Base-by-base conservation (phyloP, 805 yeast species). In the Spathaspora girioi region DNA sequence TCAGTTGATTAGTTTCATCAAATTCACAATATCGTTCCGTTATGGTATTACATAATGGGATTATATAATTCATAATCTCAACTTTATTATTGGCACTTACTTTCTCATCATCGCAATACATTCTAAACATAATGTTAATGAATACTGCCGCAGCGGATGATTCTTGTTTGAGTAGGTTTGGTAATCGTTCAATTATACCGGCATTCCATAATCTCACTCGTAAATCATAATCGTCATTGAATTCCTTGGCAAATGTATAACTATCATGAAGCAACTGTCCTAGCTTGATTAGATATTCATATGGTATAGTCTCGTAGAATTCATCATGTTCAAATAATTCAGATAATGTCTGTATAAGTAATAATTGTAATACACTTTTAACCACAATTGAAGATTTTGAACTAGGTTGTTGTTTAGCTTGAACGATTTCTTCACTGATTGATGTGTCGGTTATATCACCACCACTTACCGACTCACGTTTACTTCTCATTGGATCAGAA, bases 81-180 rank as follows among this genome's bases (percentile, higher is more conserved):
- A 70, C 67, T 59, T 83, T 80, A 52, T 78, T 74, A 53, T 71
- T 76, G 42, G 60, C 65, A 29, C 71, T 70, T 4, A 79, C 75
- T 63, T 82, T 82, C 26, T 73, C 77, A 14, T 76, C 75, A 62
- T 86, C 90, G 54, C 87, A 81, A 66, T 89, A 91, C 62, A 93
- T 72, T 60, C 87, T 79, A 76, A 93, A 89, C 75, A 89, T 76
- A 45, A 92, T 79, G 59, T 86, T 84, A 56, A 93, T 83, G 65
- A 84, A 87, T 1, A 91, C 96, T 1, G 96, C 93, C 1, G 96
- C 86, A 0, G 97, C 83, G 35, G 90, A 82, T 0, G 96, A 84
- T 67, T 96, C 99, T 68, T 96, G 99, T 60, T 89, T 88, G 59
- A 92, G 73, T 59, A 94, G 71, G 60, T 94, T 96, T 18, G 99